A percentile compares a stretch with the other conserved stretches of the same genome.
Conservation (phyloP, 2,329 filamentous ascomycete genomes). For the Coniochaeta sp. region DNA sequence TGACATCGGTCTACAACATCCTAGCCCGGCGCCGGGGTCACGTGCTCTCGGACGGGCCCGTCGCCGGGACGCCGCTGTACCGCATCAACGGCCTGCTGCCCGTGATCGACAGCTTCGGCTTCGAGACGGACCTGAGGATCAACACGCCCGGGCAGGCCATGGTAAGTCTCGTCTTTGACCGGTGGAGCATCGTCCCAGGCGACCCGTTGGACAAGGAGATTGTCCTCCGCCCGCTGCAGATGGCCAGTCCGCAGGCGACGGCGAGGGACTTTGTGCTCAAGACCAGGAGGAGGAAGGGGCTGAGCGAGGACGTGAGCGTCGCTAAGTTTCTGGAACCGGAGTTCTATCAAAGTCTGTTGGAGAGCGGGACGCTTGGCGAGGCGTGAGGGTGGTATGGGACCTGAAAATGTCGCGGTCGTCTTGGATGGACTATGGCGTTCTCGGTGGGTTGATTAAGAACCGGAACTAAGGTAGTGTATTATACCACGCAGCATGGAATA, state of each 20-base stretch:
- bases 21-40: conserved; percentile 83
- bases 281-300: conserved; percentile 84
- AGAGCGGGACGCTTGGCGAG: conserved; percentile 76
- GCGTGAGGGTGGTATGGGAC: conserved; percentile 7
- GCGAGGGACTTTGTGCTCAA: conserved; percentile 96
- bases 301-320: conserved; percentile 92
- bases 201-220: conserved; percentile 89
- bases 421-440: not conserved
- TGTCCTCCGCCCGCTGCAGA: conserved; percentile 75
- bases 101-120: conserved; percentile 95
- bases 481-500: not conserved
- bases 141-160: conserved; percentile 91
- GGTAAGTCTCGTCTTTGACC: conserved; percentile 87
- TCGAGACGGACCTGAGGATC: conserved; percentile 94
- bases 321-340: conserved; percentile 96
- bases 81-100: conserved; percentile 85
- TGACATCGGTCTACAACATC: conserved; percentile 85
- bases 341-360: conserved; percentile 79
- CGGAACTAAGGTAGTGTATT: not conserved
- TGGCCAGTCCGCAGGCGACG: conserved; percentile 79
- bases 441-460: not conserved
- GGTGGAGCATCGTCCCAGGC: conserved; percentile 92
- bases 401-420: not conserved
- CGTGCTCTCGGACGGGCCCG: conserved; percentile 86
- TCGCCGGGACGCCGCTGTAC: conserved; percentile 91